phyloP scores from a whole-genome alignment of 2,329 filamentous ascomycete genomes.

The Alternaria conjuncta region DNA sequence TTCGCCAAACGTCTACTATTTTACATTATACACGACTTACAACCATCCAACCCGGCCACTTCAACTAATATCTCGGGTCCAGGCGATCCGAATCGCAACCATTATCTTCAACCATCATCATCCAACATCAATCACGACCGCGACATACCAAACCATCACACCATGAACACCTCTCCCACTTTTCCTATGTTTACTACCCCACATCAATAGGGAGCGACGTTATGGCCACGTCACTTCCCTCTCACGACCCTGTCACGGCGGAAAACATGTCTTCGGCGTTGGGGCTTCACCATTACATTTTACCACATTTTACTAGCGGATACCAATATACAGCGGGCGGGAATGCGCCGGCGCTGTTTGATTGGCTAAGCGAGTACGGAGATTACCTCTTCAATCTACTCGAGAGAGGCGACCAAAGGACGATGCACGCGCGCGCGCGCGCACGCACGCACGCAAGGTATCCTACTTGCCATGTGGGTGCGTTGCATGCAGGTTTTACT shows the following conservation, averaged over 20 bases:
- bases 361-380: conserved; percentile 16
- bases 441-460: not conserved
- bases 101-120: conserved; percentile 24
- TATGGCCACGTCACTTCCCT: conserved; percentile 15
- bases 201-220: conserved; percentile 14
- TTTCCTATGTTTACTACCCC: conserved; percentile 33
- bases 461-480: not conserved
- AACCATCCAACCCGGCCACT: conserved; percentile 15
- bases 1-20: conserved; percentile 7
- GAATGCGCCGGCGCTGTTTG: conserved; percentile 12
- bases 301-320: conserved; percentile 11
- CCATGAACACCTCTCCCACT: conserved; percentile 22
- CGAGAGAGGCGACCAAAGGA: not conserved
- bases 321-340: conserved; percentile 1
- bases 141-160: conserved; percentile 6
- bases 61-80: conserved; percentile 40
- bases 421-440: not conserved
- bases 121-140: conserved; percentile 12
- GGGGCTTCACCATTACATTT: conserved; percentile 3
- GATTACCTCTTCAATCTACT: conserved; percentile 10
- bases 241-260: conserved; percentile 11
- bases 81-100: conserved; percentile 45
- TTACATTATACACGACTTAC: conserved; percentile 8
- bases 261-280: conserved; percentile 16
- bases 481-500: conserved; percentile 3